Percentiles rank a stretch among this genome's conserved stretches.
Evolutionary conservation across 257 asterid genomes (phyloP).

Genomic region (Petunia axillaris): DNA sequence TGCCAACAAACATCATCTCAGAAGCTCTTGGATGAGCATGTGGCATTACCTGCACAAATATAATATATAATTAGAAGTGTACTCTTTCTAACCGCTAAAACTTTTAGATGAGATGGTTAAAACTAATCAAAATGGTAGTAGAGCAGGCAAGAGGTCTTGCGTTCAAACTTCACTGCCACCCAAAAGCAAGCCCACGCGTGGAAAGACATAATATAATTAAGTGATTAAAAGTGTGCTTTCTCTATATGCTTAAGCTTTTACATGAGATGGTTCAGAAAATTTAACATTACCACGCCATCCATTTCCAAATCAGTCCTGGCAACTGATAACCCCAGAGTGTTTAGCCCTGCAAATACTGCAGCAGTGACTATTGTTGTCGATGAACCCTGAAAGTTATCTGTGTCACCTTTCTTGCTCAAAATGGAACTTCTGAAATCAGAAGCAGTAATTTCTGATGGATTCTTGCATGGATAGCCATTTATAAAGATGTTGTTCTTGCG

Average conservation of each 20-base stretch:
- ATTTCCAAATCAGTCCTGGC: slow-evolving; percentile 64
- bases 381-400: slow-evolving; percentile 52
- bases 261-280: slow-evolving; percentile 20
- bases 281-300: slow-evolving; percentile 58
- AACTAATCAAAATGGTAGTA: not conserved
- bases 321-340: slow-evolving; percentile 66
- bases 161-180: too few relatives aligned
- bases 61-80: not conserved
- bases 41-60: slow-evolving; percentile 32
- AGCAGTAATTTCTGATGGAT: slow-evolving; percentile 43
- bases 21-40: slow-evolving; percentile 74
- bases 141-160: not conserved
- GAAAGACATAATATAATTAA: not conserved
- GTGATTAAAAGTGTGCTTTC: not conserved
- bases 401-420: slow-evolving; percentile 50
- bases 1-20: slow-evolving; percentile 61
- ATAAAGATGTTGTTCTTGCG: slow-evolving; percentile 41
- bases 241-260: not conserved
- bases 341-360: slow-evolving; percentile 67
- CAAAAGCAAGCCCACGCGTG: not conserved
- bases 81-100: not conserved
- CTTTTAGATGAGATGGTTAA: not conserved
- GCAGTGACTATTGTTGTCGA: slow-evolving; percentile 53
- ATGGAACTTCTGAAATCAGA: slow-evolving; percentile 66
- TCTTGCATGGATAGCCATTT: slow-evolving; percentile 74